Evolutionary conservation across 2,329 filamentous ascomycete genomes (phyloP), one percentile per base, ranked within the genome.

Genomic region (Fusarium humuli): DNA sequence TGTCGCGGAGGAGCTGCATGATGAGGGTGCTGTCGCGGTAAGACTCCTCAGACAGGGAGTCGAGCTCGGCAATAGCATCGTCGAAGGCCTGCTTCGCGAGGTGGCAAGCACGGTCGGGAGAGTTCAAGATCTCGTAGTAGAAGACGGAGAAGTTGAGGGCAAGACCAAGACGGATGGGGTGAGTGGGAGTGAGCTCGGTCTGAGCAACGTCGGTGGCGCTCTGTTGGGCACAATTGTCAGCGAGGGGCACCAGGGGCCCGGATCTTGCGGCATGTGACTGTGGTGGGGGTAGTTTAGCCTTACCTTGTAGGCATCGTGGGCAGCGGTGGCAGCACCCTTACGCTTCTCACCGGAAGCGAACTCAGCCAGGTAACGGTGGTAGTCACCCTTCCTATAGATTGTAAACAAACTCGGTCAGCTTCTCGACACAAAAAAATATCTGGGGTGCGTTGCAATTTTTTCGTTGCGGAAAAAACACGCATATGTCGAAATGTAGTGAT

Each of bases 71-170:
- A 82, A 98, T 98, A 79, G 95, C 95, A 83, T 98, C 95, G 82
- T 98, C 95, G 80, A 98, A 98, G 55, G 96, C 95, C 88, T 98
- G 95, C 91, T 98, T 98, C 84, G 95, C 95, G 74, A 98, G 91
- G 82, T 98, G 95, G 90, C 95, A 98, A 80, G 95, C 95, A 81
- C 97, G 95, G 83, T 98, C 96, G 73, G 95, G 95, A 47, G 95
- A 94, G 89, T 98, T 99, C 80, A 98, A 88, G 82, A 98, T 99
- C 90, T 99, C 96, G 84, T 99, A 99, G 92, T 98, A 98, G 89
- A 98, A 98, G 79, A 98, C 95, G 73, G 94, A 98, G 90, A 98
- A 98, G 92, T 98, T 98, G 77, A 98, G 91, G 76, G 95, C 95
- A 79, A 98, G 92, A 83, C 95, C 95, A 73, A 98, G 93, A 79